A percentile compares a stretch with the other conserved stretches of the same genome.
Evolutionary conservation across 129 eudicot species (phyloP).

Genomic region (Cynara cardunculus): DNA sequence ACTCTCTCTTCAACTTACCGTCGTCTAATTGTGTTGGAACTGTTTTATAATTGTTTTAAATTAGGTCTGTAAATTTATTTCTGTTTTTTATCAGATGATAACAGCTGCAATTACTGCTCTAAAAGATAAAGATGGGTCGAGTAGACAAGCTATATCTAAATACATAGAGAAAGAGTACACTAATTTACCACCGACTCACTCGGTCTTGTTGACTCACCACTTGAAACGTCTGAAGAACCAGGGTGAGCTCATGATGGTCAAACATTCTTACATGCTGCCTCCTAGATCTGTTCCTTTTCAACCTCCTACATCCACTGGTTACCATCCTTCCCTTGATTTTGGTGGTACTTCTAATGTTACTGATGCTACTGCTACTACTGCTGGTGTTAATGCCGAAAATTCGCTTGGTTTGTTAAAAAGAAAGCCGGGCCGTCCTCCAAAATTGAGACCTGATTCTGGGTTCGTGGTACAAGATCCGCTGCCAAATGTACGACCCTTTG

Average conservation of each 20-base stretch:
- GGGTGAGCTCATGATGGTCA: slow-evolving; percentile 66
- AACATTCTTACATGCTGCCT: slow-evolving; percentile 69
- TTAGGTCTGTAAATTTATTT: not conserved
- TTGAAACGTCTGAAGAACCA: slow-evolving; percentile 52
- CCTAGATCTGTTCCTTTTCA: slow-evolving; percentile 44
- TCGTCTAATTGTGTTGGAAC: not conserved
- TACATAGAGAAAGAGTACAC: slow-evolving; percentile 53
- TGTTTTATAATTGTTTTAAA: not conserved
- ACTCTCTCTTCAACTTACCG: not conserved
- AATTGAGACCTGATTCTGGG: slow-evolving; percentile 34
- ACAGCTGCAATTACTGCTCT: slow-evolving; percentile 55
- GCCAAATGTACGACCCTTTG: not conserved
- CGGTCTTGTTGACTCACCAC: slow-evolving; percentile 56
- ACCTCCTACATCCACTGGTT: slow-evolving; percentile 16
- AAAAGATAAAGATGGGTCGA: slow-evolving; percentile 76
- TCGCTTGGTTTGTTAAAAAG: slow-evolving; percentile 27
- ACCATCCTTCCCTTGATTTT: not conserved
- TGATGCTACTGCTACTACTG: not conserved
- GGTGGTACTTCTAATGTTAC: not conserved
- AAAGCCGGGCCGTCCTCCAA: slow-evolving; percentile 55
- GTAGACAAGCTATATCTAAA: slow-evolving; percentile 63
- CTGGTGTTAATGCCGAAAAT: not conserved
- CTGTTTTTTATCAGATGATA: slow-evolving; percentile 55
- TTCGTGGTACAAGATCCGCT: not conserved
- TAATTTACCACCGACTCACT: slow-evolving; percentile 50